Evolutionary conservation across 108 stramenopile species (phyloP), one percentile per base, ranked within the genome.

Genomic region (Cyclotella cryptica): DNA sequence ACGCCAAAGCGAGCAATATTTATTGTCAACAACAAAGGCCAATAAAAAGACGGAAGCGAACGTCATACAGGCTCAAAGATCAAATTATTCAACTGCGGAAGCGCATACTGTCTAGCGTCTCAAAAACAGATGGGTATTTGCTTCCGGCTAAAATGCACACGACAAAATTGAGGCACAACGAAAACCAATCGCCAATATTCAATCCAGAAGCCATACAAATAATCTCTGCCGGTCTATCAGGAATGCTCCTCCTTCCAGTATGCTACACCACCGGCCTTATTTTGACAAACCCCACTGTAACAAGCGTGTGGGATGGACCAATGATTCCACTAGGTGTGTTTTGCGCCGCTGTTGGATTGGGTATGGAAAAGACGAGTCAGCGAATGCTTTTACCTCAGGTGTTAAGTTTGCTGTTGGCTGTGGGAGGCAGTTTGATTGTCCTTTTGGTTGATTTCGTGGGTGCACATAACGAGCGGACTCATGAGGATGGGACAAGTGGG

Each of bases 291-390:
- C 80, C 80, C 27, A 81, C 80, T 9, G 69, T 76, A 11, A 69
- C 68, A 29, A 61, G 66, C 35, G 75, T 81, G 27, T 81, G 80
- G 80, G 80, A 81, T 71, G 80, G 80, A 19, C 80, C 80, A 15
- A 63, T 81, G 74, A 75, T 81, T 40, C 80, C 80, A 29, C 27
- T 81, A 12, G 75, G 74, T 15, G 69, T 68, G 21, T 81, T 81
- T 43, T 75, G 53, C 35, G 65, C 61, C 27, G 68, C 75, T 5
- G 69, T 81, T 43, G 10, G 43, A n/a, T 61, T 75, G 39, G 75
- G 75, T 10, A 15, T 71, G 18, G 80, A 81, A 53, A 75, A 81
- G 45, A n/a, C 51, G 64, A 79, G 71, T 24, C 21, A 30, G 21
- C 13, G 21, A 14, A 60, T 60, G 28, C 80, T 75, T 6, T 18